Conservation (phyloP, 1,284 basidiomycete species). For the Microbotryum lychnidis-dioicae region DNA sequence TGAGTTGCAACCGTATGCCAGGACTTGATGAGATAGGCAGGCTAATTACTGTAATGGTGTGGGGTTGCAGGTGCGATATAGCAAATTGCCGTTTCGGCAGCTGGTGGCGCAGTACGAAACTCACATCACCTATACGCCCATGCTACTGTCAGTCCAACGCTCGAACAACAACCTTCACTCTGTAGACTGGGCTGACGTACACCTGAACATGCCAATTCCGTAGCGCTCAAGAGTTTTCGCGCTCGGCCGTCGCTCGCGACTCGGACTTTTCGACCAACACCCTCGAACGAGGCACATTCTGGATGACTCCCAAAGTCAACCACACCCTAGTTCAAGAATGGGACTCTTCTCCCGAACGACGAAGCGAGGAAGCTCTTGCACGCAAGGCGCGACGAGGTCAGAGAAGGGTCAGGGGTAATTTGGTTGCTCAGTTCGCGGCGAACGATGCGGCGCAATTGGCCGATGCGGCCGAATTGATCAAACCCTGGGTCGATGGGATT, state of each 20-base stretch:
- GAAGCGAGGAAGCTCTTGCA: constrained; percentile 35
- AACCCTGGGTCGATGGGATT: constrained; percentile 48
- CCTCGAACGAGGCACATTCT: constrained; percentile 49
- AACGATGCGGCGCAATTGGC: constrained; percentile 47
- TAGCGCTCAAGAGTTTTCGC: constrained; percentile 46
- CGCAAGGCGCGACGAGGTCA: constrained; percentile 2
- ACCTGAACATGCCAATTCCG: background rate
- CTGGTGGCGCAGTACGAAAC: constrained; percentile 51
- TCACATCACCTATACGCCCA: constrained; percentile 54
- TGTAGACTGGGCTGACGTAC: constrained; percentile 8
- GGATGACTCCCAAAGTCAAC: constrained; percentile 38
- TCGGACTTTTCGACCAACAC: constrained; percentile 49
- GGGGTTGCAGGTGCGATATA: constrained; percentile 52
- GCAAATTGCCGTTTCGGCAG: constrained; percentile 52
- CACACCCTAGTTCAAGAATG: constrained; percentile 15
- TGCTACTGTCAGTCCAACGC: constrained; percentile 47
- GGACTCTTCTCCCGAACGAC: constrained; percentile 30
- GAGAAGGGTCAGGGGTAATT: constrained; percentile 44
- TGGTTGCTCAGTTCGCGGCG: constrained; percentile 53
- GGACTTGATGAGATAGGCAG: constrained; percentile 11
- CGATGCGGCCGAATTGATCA: constrained; percentile 51
- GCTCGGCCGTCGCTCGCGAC: constrained; percentile 48
- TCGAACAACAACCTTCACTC: background rate
- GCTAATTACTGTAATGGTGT: constrained; percentile 33
- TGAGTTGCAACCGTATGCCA: constrained; percentile 14